Evolutionary conservation across 83 land plant genomes (phyloP), one percentile per base, ranked within the genome.

Genomic region (Picea abies): DNA sequence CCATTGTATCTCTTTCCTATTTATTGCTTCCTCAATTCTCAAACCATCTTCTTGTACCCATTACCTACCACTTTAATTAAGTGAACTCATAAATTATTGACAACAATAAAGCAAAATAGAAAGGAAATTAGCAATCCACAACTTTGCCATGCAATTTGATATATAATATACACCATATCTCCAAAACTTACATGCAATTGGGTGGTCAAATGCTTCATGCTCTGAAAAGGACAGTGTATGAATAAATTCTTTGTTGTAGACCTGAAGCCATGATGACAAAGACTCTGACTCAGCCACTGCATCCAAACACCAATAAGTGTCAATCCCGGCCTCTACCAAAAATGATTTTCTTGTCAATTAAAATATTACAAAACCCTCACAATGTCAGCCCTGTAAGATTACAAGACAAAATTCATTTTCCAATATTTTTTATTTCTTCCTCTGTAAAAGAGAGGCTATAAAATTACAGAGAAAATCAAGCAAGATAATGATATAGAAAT

Each of bases 201-300:
- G 99, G 86, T 98, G 99, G 78, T 98, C 99, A 89, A 98, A 85
- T 32, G 99, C 89, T 88, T 98, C 99, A 88, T 98, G 99, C 16
- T 98, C 99, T 81, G 99, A 96, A 82, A 98, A 98, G 39, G 99
- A 98, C 67, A 88, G 60, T 17, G 94, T 84, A 29, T 81, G 92
- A 60, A 92, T 80, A 73, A 94, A 91, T 81, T 90, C 96, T 85
- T 87, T 90, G 73, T 94, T 96, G 85, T 94, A 94, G 64, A 75
- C 79, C 44, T 96, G 92, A 86, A 96, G 92, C 99, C 99, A 98
- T 60, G 97, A 86, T 63, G 95, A 91, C 20, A 83, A 32, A 60
- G 92, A 83, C 84, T 93, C 91, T 66, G 91, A 83, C 76, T 92
- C 88, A 58, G 83, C 81, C 71, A 86, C 99, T 98, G 96, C 84